Conservation (phyloP, 208 protist species). For the Leishmania tarentolae region DNA sequence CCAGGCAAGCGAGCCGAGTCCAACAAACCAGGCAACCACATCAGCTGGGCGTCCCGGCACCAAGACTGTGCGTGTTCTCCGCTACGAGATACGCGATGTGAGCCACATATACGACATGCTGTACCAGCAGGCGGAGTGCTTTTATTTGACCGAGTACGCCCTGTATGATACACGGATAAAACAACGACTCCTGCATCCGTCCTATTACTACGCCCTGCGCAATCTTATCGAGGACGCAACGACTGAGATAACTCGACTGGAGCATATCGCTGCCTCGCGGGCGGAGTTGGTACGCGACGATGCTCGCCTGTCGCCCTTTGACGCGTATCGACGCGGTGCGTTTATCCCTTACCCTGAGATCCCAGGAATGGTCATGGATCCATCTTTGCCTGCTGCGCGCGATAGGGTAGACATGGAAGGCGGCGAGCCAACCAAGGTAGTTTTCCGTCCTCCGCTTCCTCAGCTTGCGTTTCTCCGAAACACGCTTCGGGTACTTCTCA, state of each 20-base stretch:
- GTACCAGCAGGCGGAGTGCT: conserved; percentile 53
- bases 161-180: conserved; percentile 62
- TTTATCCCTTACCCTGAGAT: conserved; percentile 12
- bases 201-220: conserved; percentile 60
- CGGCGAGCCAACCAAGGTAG: conserved; percentile 37
- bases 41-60: conserved; percentile 12
- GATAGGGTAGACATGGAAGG: conserved; percentile 6
- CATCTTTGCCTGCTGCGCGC: neutral
- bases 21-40: neutral
- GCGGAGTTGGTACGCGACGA: conserved; percentile 12
- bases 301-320: conserved; percentile 29
- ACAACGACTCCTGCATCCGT: conserved; percentile 51
- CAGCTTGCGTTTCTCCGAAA: conserved; percentile 66
- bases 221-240: conserved; percentile 57
- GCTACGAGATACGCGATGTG: conserved; percentile 77
- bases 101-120: conserved; percentile 60
- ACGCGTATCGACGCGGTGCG: conserved; percentile 30
- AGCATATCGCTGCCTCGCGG: conserved; percentile 31
- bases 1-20: conserved; percentile 3
- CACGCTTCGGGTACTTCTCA: conserved; percentile 65
- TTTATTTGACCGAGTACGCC: conserved; percentile 69
- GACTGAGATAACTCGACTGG: conserved; percentile 56
- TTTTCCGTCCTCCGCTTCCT: conserved; percentile 72
- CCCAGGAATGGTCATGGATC: neutral
- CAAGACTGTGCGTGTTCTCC: conserved; percentile 56